Conservation (phyloP, 306 rosid genomes). For the Arachis hypogaea region DNA sequence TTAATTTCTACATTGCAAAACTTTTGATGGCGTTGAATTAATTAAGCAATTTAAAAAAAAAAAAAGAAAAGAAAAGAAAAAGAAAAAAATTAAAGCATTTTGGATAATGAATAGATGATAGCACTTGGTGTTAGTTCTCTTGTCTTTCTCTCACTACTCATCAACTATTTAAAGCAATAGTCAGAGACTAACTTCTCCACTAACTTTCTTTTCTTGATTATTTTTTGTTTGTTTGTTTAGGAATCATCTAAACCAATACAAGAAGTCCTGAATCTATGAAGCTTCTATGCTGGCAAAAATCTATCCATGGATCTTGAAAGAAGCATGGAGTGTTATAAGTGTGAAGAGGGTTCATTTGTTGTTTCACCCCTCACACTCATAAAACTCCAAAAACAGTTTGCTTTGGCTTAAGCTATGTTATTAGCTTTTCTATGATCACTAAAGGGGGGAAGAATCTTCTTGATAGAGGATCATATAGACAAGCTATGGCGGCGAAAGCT, state of each 20-base stretch:
- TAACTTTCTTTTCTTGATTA: constrained; percentile 45
- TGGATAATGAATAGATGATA: constrained; percentile 50
- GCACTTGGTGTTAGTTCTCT: constrained; percentile 31
- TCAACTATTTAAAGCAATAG: constrained; percentile 63
- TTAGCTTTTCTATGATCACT: constrained; percentile 34
- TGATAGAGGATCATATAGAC: constrained; percentile 14
- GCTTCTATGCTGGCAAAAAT: constrained; percentile 49
- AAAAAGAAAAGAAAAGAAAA: constrained; percentile 30
- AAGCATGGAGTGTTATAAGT: constrained; percentile 40
- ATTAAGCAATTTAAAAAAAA: constrained; percentile 29
- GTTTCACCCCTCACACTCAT: constrained; percentile 37
- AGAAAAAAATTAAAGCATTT: constrained; percentile 31
- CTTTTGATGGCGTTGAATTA: constrained; percentile 44
- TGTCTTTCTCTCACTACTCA: constrained; percentile 21
- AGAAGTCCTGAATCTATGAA: constrained; percentile 49
- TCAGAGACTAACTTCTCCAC: constrained; percentile 53
- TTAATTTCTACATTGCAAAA: constrained; percentile 35
- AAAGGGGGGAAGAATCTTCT: constrained; percentile 30
- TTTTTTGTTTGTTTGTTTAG: constrained; percentile 33
- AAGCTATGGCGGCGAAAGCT: constrained; percentile 47
- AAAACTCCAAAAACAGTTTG: constrained; percentile 49
- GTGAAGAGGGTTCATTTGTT: constrained; percentile 36
- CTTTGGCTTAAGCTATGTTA: constrained; percentile 51
- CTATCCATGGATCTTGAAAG: constrained; percentile 52
- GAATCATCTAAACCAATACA: constrained; percentile 30